Percentiles rank a stretch among this genome's conserved stretches.
These are phyloP conservation scores for Penicillium sp. DNA, from an alignment of 2,329 filamentous ascomycete species.

Conservation along the genomic window DNA sequence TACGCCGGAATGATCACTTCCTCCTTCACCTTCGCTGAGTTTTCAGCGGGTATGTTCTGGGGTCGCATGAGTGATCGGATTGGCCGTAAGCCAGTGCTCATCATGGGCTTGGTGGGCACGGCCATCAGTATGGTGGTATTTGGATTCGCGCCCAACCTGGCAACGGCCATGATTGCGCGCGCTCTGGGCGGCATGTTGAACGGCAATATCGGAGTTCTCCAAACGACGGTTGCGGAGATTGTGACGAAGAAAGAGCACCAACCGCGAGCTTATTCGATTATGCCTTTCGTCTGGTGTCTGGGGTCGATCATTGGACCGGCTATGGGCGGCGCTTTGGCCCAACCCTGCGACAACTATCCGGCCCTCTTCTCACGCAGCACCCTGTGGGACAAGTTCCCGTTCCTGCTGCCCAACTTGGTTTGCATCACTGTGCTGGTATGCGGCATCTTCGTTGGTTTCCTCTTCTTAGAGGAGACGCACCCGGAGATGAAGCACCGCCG, in stretches of 20 bases:
- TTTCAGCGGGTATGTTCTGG: conserved; percentile 90
- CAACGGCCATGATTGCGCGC: conserved; percentile 80
- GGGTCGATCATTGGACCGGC: conserved; percentile 93
- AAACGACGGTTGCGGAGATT: conserved; percentile 92
- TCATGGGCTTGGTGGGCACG: conserved; percentile 87
- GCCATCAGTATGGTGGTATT: conserved; percentile 91
- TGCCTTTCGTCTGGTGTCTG: conserved; percentile 98
- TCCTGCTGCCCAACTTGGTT: conserved; percentile 88
- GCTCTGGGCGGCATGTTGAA: conserved; percentile 90
- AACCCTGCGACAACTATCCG: conserved; percentile 82
- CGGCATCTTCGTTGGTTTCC: conserved; percentile 74
- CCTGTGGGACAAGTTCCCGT: conserved; percentile 84
- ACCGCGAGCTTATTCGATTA: conserved; percentile 91
- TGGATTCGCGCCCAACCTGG: conserved; percentile 81
- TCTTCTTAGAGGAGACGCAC: conserved; percentile 95
- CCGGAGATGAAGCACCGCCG: conserved; percentile 72
- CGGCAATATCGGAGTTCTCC: conserved; percentile 92
- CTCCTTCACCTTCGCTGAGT: conserved; percentile 93
- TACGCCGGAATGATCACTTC: conserved; percentile 97
- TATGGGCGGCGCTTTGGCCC: conserved; percentile 85
- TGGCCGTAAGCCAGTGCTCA: conserved; percentile 87
- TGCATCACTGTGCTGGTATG: conserved; percentile 76
- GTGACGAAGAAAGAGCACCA: conserved; percentile 93
- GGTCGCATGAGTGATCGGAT: conserved; percentile 87
- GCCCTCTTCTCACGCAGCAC: conserved; percentile 68